These are phyloP conservation scores for Mycena kentingensis DNA, from an alignment of 768 basidiomycete species.

Conservation along the genomic window DNA sequence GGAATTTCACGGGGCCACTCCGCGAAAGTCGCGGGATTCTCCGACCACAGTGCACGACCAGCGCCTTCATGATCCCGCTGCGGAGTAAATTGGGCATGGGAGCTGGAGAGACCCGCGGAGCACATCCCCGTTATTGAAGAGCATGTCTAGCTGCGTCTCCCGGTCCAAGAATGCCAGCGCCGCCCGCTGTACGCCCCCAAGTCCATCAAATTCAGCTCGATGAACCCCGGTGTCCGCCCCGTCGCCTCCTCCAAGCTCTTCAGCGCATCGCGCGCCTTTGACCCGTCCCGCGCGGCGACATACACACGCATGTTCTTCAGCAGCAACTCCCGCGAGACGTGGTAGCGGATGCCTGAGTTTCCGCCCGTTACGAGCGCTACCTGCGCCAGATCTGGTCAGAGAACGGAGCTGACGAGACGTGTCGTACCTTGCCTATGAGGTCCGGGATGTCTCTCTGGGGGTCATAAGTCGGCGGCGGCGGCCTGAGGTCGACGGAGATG, in stretches of 20 bases:
- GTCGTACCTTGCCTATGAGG: constrained; percentile 32
- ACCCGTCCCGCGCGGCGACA: constrained; percentile 25
- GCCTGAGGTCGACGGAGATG: constrained; percentile 12
- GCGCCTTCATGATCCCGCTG: too few relatives aligned
- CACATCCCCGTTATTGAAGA: constrained; percentile 31
- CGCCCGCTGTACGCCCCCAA: constrained; percentile 27
- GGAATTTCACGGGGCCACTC: too few relatives aligned
- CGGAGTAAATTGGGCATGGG: too few relatives aligned
- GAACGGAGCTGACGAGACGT: background rate
- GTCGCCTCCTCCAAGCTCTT: constrained; percentile 32
- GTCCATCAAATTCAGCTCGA: constrained; percentile 32
- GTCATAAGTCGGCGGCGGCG: constrained; percentile 3
- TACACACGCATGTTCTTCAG: constrained; percentile 33
- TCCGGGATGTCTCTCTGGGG: constrained; percentile 37
- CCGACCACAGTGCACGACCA: too few relatives aligned
- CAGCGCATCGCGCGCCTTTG: constrained; percentile 25
- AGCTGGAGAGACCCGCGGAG: too few relatives aligned
- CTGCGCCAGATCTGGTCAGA: background rate
- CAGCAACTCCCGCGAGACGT: constrained; percentile 37
- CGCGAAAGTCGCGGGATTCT: too few relatives aligned
- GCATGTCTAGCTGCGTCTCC: constrained; percentile 25
- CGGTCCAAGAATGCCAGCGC: constrained; percentile 28
- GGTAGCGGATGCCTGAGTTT: constrained; percentile 43
- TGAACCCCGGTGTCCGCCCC: constrained; percentile 21
- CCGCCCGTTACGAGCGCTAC: constrained; percentile 41